Conservation (phyloP, 805 yeast species). For the Diddensiella caesifluorescens region DNA sequence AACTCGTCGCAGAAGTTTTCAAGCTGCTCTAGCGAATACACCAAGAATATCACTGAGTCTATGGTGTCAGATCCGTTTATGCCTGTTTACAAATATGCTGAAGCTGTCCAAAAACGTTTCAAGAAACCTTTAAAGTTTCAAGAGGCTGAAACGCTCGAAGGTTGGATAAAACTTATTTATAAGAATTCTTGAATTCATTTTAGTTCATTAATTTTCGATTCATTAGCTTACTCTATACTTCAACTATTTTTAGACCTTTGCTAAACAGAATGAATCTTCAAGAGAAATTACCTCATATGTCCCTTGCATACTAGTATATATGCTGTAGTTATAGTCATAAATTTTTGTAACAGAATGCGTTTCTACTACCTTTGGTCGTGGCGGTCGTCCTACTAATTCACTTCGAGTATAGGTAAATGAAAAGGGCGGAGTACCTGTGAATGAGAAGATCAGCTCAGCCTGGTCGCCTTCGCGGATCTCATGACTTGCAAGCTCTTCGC, state of each 20-base stretch:
- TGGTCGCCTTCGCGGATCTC: constrained; percentile 94
- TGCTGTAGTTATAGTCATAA: constrained; percentile 59
- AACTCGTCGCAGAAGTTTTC: no score
- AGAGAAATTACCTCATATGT: constrained; percentile 88
- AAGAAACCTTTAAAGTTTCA: no score
- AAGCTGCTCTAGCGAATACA: no score
- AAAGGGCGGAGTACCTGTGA: constrained; percentile 90
- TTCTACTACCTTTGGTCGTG: constrained; percentile 49
- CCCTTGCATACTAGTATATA: constrained; percentile 81
- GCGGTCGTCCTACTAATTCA: constrained; percentile 37
- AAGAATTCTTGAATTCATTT: background rate
- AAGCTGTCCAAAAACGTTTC: no score
- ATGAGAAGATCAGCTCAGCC: constrained; percentile 76
- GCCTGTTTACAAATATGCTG: no score
- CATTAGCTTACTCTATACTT: background rate
- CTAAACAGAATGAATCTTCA: constrained; percentile 72
- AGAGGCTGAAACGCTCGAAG: no score
- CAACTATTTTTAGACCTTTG: background rate
- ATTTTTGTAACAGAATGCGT: constrained; percentile 54
- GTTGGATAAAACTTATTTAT: no score
- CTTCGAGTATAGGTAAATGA: constrained; percentile 77
- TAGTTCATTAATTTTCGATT: background rate
- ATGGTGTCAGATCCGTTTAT: no score
- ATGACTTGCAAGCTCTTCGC: constrained; percentile 66
- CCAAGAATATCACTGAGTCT: no score